Conservation (phyloP, 1,284 basidiomycete genomes). For the Retiboletus flavoniger region DNA sequence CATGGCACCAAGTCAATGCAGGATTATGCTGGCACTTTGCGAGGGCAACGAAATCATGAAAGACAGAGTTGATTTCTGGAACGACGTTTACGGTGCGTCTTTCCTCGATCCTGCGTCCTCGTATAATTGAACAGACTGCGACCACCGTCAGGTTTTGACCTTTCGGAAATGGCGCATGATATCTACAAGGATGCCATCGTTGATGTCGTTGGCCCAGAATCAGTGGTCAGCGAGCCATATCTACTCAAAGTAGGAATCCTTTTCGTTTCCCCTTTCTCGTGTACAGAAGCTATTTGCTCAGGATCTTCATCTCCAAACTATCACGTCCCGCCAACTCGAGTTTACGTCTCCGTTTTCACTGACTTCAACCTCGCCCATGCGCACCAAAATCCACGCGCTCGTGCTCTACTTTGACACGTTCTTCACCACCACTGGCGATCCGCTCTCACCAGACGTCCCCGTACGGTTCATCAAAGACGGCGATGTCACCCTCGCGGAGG, state of each 20-base stretch:
- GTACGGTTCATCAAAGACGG: slow-evolving; percentile 56
- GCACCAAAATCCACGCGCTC: slow-evolving; percentile 75
- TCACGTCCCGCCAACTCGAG: slow-evolving; percentile 71
- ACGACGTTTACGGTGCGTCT: slow-evolving; percentile 79
- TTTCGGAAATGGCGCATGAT: slow-evolving; percentile 73
- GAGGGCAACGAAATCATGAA: slow-evolving; percentile 74
- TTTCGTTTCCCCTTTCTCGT: not conserved
- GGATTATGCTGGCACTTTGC: slow-evolving; percentile 82
- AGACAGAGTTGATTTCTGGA: slow-evolving; percentile 87
- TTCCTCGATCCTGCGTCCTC: not conserved
- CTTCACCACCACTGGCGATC: slow-evolving; percentile 67
- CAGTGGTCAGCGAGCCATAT: slow-evolving; percentile 67
- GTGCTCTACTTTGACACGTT: slow-evolving; percentile 95
- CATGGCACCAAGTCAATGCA: slow-evolving; percentile 91
- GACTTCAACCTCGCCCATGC: slow-evolving; percentile 53
- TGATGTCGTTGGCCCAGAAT: slow-evolving; percentile 72
- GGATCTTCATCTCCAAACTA: slow-evolving; percentile 72
- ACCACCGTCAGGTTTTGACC: slow-evolving; percentile 67
- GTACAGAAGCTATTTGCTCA: slow-evolving; percentile 18
- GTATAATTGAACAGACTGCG: not conserved
- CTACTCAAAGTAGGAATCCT: slow-evolving; percentile 58
- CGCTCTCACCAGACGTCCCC: slow-evolving; percentile 50
- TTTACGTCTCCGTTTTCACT: slow-evolving; percentile 78
- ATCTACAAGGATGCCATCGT: slow-evolving; percentile 79
- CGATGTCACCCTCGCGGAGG: slow-evolving; percentile 65